Base-by-base conservation (phyloP, 495 filamentous ascomycete genomes). In the Parathielavia appendiculata region DNA sequence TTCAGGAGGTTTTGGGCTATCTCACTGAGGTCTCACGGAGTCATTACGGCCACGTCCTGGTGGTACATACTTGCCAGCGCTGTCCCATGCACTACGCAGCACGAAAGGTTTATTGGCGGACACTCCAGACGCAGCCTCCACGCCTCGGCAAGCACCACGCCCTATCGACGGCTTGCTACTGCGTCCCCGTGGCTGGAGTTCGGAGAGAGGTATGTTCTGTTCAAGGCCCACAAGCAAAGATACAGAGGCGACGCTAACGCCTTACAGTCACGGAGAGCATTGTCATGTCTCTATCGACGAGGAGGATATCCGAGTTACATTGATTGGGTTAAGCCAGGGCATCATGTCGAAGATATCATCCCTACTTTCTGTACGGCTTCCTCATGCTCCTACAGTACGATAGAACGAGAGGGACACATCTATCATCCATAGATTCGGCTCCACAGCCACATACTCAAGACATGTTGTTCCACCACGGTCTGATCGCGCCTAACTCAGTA, bases 271-370 rank as follows among this genome's bases (percentile, higher is more conserved):
- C 45, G 32, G 45, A 35, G 4, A 30, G 23, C 4, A 16, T 34
- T 14, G 14, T 30, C 26, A 30, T 30, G 26, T 6, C 26, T 30
- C 26, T 6, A 16, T 5, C 14, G 34, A 14, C 16, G 19, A 41
- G 35, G 20, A 6, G 14, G 20, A 16, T 19, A 41, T 12, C 26
- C 20, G 40, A 9, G 17, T 45, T 14, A 26, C 52, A 54, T 54
- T 10, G 11, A 4, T 39, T 14, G 26, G n/a, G 52, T 6, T 2
- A 6, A 45, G 52, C 45, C 43, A 1, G 32, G 48, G 36, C 51
- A 54, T 22, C 23, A 35, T 54, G 30, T 54, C 52, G 11, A 13
- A 20, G 7, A 30, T 45, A 54, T 35, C n/a, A 35, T 45, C n/a
- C 32, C 12, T 36, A 5, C 8, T 34, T 17, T 44, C 5, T 41